phyloP scores from a whole-genome alignment of 2,329 filamentous ascomycete genomes.

The Cadophora sp. region DNA sequence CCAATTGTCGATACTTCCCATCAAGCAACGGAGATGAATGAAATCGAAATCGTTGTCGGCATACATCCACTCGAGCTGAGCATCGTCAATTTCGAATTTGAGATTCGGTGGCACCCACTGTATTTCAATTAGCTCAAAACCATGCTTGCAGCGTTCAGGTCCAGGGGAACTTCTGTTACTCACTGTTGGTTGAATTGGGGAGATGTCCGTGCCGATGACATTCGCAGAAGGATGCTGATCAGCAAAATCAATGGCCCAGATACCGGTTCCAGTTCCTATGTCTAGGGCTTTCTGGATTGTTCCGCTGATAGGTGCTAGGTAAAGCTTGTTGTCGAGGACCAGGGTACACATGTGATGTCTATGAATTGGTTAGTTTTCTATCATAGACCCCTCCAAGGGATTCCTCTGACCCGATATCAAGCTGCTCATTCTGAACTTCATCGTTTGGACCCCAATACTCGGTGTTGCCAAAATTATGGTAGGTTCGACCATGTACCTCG shows the following conservation, averaged over 20 bases:
- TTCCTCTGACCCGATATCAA: conserved; percentile 23
- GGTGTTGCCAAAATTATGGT: conserved; percentile 44
- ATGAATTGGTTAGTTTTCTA: background rate
- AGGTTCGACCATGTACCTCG: conserved; percentile 50
- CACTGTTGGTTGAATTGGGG: conserved; percentile 35
- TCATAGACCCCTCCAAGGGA: background rate
- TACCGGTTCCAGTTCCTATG: conserved; percentile 51
- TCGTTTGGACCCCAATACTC: conserved; percentile 30
- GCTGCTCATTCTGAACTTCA: conserved; percentile 27
- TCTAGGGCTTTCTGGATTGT: conserved; percentile 46
- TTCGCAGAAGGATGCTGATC: conserved; percentile 34
- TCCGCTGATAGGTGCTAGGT: conserved; percentile 27
- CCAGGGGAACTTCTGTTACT: background rate
- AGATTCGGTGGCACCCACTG: conserved; percentile 40
- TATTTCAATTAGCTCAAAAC: background rate
- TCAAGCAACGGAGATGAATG: conserved; percentile 61
- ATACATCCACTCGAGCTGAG: conserved; percentile 52
- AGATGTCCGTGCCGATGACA: conserved; percentile 39
- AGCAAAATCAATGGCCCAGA: conserved; percentile 49
- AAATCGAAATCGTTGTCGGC: conserved; percentile 59
- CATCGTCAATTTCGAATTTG: conserved; percentile 45
- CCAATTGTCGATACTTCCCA: conserved; percentile 63
- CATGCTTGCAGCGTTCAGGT: background rate
- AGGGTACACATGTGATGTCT: conserved; percentile 47
- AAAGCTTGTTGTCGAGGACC: conserved; percentile 26